Base-by-base conservation (phyloP, 345 rosid species). In the Eucalyptus leucophloia region DNA sequence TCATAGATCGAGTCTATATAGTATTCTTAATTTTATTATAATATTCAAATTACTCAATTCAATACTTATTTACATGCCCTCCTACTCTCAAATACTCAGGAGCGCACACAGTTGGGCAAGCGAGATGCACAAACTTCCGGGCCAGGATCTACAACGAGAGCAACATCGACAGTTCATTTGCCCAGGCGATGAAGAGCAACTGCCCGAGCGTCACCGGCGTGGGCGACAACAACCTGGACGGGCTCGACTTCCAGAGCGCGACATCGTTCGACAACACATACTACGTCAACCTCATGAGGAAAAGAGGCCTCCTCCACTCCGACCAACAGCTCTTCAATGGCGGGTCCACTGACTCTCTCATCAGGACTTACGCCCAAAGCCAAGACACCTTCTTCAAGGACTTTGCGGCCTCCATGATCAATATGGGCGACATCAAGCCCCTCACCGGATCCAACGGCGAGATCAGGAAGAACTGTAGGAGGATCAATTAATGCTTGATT, bases 41-140 rank as follows among this genome's bases (percentile, higher is more conserved):
- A n/a, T 34, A 65, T 15, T 34, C 77, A 65, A 65, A 65, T 65
- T n/a, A n/a, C 77, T 65, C 11, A 18, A n/a, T n/a, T 17, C 3
- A 65, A 65, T 65, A n/a, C 40, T 65, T 77, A 37, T 77, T 77
- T 37, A 26, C 7, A 23, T 77, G 83, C 42, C 83, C 30, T 21
- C 4, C 40, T 9, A 34, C 7, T 18, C 47, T 40, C 23, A 77
- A 77, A 77, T 40, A 12, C 83, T 40, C 45, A 77, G 83, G 83
- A 23, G 91, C 95, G 37, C 96, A 95, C 51, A 93, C 95, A 28
- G 91, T 95, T 7, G 95, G 96, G 32, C 95, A 92, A 91, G 96
- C 96, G 65, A 91, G 88, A 51, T 94, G 96, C 56, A 34, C 18
- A 3, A 92, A 94, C 12, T 95, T 94, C 89, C 91, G 88, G 47